Evolutionary conservation across 1,139 yeast genomes (phyloP), one percentile per base, ranked within the genome.

Genomic region (Lodderomyces theae): DNA sequence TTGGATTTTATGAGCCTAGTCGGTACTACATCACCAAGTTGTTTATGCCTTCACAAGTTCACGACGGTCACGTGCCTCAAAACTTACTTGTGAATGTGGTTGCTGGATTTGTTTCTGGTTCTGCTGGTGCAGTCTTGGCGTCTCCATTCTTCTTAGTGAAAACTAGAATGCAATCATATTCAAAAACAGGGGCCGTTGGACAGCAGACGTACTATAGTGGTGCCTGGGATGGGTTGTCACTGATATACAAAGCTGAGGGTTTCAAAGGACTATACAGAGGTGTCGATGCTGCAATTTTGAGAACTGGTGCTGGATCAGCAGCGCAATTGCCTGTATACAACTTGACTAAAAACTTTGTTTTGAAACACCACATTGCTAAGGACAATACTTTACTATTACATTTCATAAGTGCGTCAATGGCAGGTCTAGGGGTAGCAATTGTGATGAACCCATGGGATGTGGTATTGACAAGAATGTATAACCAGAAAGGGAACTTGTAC

Each of bases 381-480:
- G 68, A 72, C 7, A 82, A 84, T 42, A 86, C 95, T 3, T 77
- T 94, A 5, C 68, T 74, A 2, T 69, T 86, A 49, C 96, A 89
- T 61, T 73, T 92, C 50, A 52, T 77, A 11, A 80, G 97, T 1
- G 82, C 94, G 28, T 79, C 94, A 1, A 69, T 77, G 49, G 84
- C 96, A 6, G 98, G 98, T 35, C 64, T 89, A 38, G 97, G 96
- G 49, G 97, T 92, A 23, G 92, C 95, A 41, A 72, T 90, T 26
- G 96, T 87, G 30, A 90, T 94, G 97, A 90, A 89, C 60, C 97
- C 97, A 13, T 88, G 96, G 81, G 98, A 92, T 61, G 97, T 92
- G 41, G 78, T 92, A 41, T 72, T 92, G 65, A 92, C 98, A 2
- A 77, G 98, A 66, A 84, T 94, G 63, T 92, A 90, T 66, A 92